phyloP scores from a whole-genome alignment of 352 stramenopile genomes.

The Pythium apleroticum region DNA sequence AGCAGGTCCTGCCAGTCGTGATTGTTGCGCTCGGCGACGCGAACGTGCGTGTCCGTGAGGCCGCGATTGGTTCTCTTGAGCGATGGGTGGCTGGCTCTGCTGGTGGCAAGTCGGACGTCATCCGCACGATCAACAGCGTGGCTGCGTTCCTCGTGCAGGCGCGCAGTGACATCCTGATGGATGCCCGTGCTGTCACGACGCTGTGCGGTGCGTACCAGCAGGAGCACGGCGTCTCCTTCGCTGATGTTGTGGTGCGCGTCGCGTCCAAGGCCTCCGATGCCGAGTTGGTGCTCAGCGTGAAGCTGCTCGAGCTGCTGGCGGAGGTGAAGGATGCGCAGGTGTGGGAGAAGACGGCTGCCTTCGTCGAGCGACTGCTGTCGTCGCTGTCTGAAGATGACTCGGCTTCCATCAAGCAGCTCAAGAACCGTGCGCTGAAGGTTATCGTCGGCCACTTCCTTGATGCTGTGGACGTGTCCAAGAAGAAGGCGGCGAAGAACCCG shows the following conservation, averaged over 20 bases:
- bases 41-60: constrained; percentile 51
- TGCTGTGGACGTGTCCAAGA: constrained; percentile 28
- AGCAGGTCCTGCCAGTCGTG: constrained; percentile 56
- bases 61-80: constrained; percentile 58
- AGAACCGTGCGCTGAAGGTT: constrained; percentile 36
- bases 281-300: constrained; percentile 47
- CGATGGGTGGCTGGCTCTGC: constrained; percentile 35
- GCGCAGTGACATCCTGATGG: constrained; percentile 80
- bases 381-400: constrained; percentile 19
- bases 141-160: constrained; percentile 50
- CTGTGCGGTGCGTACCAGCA: constrained; percentile 50
- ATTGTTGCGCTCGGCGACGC: constrained; percentile 63
- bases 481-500: constrained; percentile 43
- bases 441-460: constrained; percentile 65
- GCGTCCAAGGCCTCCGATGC: constrained; percentile 38
- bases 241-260: constrained; percentile 30
- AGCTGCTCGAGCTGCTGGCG: constrained; percentile 61
- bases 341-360: constrained; percentile 68
- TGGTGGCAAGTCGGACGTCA: constrained; percentile 18
- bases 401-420: constrained; percentile 9
- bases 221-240: constrained; percentile 15
- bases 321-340: constrained; percentile 50
- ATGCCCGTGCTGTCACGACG: constrained; percentile 49
- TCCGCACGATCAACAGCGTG: constrained; percentile 39
- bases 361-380: constrained; percentile 39